phyloP scores from a whole-genome alignment of 2,329 filamentous ascomycete species.

The Chaetothyriales sp. region DNA sequence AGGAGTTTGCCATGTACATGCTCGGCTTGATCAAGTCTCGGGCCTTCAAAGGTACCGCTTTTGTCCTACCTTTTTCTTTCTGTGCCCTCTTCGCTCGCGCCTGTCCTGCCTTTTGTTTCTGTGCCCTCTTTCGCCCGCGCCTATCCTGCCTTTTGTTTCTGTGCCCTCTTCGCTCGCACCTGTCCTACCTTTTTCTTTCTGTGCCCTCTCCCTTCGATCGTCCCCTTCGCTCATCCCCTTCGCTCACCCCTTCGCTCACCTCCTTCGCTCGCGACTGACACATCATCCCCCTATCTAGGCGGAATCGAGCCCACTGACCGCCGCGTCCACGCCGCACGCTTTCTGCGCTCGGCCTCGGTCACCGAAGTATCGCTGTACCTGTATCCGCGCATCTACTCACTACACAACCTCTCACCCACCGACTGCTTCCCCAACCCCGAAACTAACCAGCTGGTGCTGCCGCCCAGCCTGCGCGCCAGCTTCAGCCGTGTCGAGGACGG shows the following conservation, averaged over 20 bases:
- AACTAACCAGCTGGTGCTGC: conserved; percentile 76
- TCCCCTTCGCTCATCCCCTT: too few species aligned
- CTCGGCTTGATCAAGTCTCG: conserved; percentile 78
- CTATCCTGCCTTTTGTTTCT: background rate
- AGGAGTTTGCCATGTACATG: conserved; percentile 95
- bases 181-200: too few species aligned
- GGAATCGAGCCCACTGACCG: conserved; percentile 84
- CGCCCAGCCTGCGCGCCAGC: conserved; percentile 63
- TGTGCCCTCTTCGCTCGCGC: background rate
- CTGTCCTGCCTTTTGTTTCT: background rate
- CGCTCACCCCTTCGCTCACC: too few species aligned
- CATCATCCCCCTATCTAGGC: conserved; percentile 30
- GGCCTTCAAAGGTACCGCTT: conserved; percentile 59
- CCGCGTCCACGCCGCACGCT: conserved; percentile 77
- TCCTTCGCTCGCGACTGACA: background rate
- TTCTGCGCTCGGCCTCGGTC: conserved; percentile 77
- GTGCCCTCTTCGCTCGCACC: too few species aligned
- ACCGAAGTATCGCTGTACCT: conserved; percentile 81
- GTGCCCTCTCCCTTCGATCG: too few species aligned
- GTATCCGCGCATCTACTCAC: conserved; percentile 81
- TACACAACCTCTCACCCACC: conserved; percentile 76
- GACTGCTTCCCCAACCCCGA: conserved; percentile 84
- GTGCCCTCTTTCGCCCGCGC: too few species aligned
- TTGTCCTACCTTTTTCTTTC: background rate
- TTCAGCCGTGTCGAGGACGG: conserved; percentile 84